Conservation (phyloP, 345 rosid genomes). For the Aquilaria yunnanensis region DNA sequence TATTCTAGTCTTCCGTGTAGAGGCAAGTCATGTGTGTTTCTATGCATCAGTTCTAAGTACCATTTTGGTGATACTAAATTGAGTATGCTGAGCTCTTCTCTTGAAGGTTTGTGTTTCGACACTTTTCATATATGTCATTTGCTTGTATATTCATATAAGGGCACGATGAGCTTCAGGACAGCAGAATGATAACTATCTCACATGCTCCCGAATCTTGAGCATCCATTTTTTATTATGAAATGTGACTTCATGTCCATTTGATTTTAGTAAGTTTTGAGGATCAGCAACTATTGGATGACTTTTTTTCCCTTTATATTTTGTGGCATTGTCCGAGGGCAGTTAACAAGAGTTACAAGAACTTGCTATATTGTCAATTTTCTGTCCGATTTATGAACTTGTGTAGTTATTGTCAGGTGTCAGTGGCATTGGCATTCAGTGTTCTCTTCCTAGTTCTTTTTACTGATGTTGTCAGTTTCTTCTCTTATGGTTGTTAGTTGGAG, state of each 20-base stretch:
- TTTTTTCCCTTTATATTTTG: too few species aligned
- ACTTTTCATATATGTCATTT: not conserved
- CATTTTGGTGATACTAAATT: not conserved
- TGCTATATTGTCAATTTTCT: too few species aligned
- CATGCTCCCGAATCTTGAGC: not conserved
- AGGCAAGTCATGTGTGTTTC: not conserved
- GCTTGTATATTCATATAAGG: not conserved
- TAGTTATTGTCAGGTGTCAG: too few species aligned
- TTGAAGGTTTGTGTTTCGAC: not conserved
- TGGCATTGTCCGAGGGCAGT: too few species aligned
- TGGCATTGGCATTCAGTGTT: too few species aligned
- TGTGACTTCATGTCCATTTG: not conserved
- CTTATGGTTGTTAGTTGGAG: slow-evolving; percentile 54
- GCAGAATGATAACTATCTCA: not conserved
- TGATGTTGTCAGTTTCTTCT: too few species aligned
- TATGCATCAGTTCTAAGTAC: not conserved
- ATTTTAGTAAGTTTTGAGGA: too few species aligned
- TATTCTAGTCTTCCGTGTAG: slow-evolving; percentile 4
- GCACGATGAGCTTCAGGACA: not conserved
- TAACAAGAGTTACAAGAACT: not conserved
- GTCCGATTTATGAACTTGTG: too few species aligned
- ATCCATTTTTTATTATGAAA: not conserved
- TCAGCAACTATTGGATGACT: too few species aligned
- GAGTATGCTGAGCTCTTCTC: not conserved
- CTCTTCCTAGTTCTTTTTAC: too few species aligned